A percentile compares a stretch with the other conserved stretches of the same genome.
Evolutionary conservation across 2,329 filamentous ascomycete genomes (phyloP).

Genomic region (Colletotrichum sp.): DNA sequence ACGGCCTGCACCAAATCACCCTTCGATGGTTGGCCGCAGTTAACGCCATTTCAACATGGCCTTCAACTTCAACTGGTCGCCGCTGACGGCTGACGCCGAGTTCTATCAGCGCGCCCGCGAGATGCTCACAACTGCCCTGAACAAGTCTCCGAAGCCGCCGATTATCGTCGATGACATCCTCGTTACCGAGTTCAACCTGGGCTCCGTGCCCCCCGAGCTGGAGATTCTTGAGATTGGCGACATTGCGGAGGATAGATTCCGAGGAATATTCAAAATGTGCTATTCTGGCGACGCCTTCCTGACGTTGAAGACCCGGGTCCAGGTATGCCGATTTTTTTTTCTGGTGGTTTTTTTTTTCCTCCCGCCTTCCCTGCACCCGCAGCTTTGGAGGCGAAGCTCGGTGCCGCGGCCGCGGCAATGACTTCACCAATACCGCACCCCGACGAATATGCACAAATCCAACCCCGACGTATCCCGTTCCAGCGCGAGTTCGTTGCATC

Average conservation of each 20-base stretch:
- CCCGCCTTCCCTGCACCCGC: not conserved
- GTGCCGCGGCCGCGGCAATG: not conserved
- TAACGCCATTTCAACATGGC: conserved; percentile 75
- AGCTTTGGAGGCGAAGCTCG: not conserved
- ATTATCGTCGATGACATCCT: conserved; percentile 99
- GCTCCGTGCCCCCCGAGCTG: conserved; percentile 90
- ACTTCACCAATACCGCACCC: not conserved
- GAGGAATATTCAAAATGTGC: conserved; percentile 99
- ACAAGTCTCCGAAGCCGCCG: conserved; percentile 96
- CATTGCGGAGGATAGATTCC: conserved; percentile 93
- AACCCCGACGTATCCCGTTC: not conserved
- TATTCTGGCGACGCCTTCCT: conserved; percentile 95
- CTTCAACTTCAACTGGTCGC: conserved; percentile 99
- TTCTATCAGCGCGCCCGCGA: conserved; percentile 92
- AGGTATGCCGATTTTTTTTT: conserved; percentile 56
- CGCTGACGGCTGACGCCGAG: conserved; percentile 90
- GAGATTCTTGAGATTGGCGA: conserved; percentile 99
- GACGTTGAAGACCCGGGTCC: conserved; percentile 93
- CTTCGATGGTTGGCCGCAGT: conserved; percentile 25
- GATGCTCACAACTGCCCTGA: conserved; percentile 91
- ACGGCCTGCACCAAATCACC: conserved; percentile 12
- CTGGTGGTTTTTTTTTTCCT: conserved; percentile 3
- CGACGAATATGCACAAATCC: not conserved
- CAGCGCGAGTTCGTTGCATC: not conserved
- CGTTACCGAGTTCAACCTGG: conserved; percentile 96